These are phyloP conservation scores for Xylariaceae sp. DNA, from an alignment of 2,329 filamentous ascomycete species.

Conservation along the genomic window DNA sequence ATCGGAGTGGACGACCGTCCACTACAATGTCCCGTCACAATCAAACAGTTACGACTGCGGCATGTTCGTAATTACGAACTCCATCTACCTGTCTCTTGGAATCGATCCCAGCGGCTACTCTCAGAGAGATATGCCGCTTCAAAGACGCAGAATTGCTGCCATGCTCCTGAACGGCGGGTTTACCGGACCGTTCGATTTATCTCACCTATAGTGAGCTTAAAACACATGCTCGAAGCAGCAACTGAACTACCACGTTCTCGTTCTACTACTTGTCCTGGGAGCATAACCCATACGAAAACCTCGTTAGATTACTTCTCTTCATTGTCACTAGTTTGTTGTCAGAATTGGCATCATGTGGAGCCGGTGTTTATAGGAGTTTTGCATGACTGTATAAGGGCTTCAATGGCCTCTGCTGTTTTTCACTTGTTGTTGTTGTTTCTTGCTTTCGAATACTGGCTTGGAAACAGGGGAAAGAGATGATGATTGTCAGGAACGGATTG, in stretches of 20 bases:
- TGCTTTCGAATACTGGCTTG: not conserved
- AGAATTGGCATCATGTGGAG: not conserved
- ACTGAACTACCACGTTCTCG: not conserved
- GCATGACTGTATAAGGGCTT: not conserved
- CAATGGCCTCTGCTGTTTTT: not conserved
- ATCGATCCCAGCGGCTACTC: constrained; percentile 55
- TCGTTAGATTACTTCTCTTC: not conserved
- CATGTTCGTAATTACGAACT: constrained; percentile 76
- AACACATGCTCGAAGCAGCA: not conserved
- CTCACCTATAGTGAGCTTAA: constrained; percentile 39
- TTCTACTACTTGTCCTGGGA: not conserved
- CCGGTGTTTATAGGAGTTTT: not conserved
- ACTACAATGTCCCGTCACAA: constrained; percentile 58
- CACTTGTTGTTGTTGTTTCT: no score
- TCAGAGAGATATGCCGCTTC: constrained; percentile 58
- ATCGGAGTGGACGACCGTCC: constrained; percentile 61
- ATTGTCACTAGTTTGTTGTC: not conserved
- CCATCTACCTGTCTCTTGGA: constrained; percentile 61
- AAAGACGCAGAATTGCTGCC: constrained; percentile 64
- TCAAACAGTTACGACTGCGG: constrained; percentile 74
- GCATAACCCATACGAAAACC: not conserved
- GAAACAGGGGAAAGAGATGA: not conserved
- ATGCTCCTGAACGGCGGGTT: constrained; percentile 71
- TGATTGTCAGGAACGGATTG: not conserved
- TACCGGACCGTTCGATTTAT: constrained; percentile 58